These are phyloP conservation scores for Xylariaceae sp. DNA, from an alignment of 2,329 filamentous ascomycete genomes.

Conservation along the genomic window DNA sequence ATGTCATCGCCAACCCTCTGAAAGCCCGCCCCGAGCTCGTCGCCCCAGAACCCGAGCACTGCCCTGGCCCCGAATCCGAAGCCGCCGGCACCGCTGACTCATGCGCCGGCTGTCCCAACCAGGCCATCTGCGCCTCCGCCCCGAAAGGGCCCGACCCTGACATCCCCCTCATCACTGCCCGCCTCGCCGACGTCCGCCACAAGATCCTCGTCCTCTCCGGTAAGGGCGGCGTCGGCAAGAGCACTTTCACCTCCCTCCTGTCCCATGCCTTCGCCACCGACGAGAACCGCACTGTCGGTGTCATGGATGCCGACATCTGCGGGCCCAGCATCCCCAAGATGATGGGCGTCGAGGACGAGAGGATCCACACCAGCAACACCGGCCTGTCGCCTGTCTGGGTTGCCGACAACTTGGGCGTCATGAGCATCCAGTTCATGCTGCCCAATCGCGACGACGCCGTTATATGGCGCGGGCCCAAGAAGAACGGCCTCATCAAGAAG, in stretches of 20 bases:
- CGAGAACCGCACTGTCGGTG: conserved; percentile 74
- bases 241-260: conserved; percentile 85
- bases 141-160: conserved; percentile 96
- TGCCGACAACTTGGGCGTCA: conserved; percentile 86
- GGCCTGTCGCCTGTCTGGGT: conserved; percentile 98
- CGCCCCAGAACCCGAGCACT: conserved; percentile 95
- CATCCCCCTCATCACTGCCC: conserved; percentile 80
- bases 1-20: conserved; percentile 72
- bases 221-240: conserved; percentile 96
- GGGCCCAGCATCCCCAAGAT: conserved; percentile 97
- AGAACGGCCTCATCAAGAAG: conserved; percentile 97
- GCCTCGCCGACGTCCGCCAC: conserved; percentile 78
- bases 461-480: conserved; percentile 97
- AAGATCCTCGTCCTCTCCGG: conserved; percentile 92
- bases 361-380: conserved; percentile 81
- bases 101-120: conserved; percentile 93
- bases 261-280: conserved; percentile 86
- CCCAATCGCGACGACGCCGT: conserved; percentile 91
- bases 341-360: conserved; percentile 95
- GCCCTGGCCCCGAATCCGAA: conserved; percentile 82
- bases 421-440: conserved; percentile 98
- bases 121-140: conserved; percentile 88
- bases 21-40: conserved; percentile 81
- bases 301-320: conserved; percentile 98
- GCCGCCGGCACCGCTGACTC: conserved; percentile 71